These are phyloP conservation scores for Millerozyma miso DNA, from an alignment of 805 yeast species.

Conservation along the genomic window DNA sequence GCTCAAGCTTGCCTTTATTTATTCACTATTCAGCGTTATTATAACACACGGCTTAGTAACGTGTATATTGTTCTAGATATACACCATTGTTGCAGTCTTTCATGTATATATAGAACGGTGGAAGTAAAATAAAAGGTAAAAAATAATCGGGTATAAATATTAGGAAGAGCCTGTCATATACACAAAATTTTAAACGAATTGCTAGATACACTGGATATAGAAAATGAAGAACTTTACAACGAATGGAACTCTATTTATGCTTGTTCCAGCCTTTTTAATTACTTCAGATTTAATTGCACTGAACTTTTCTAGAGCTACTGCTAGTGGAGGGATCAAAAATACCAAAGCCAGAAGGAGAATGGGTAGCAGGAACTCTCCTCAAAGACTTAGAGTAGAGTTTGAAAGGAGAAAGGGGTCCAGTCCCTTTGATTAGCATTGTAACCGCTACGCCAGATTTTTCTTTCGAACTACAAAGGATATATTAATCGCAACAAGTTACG, in stretches of 20 bases:
- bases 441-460: too few species aligned
- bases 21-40: too few species aligned
- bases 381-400: background rate
- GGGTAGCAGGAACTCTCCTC: background rate
- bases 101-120: background rate
- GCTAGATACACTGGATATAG: too few species aligned
- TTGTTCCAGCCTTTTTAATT: constrained; percentile 30
- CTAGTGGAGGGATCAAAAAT: background rate
- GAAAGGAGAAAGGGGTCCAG: background rate
- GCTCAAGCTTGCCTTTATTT: too few species aligned
- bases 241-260: constrained; percentile 19
- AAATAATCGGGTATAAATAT: too few species aligned
- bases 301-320: constrained; percentile 15
- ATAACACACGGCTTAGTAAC: too few species aligned
- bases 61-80: too few species aligned
- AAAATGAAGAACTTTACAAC: constrained; percentile 17
- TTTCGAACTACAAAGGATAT: too few species aligned
- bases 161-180: too few species aligned
- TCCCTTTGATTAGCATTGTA: background rate
- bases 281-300: constrained; percentile 25
- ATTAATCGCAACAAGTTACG: too few species aligned
- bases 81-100: too few species aligned
- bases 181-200: too few species aligned
- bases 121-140: background rate
- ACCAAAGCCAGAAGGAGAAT: background rate